phyloP scores from a whole-genome alignment of 768 basidiomycete genomes.

The Thelephora ganbajun region DNA sequence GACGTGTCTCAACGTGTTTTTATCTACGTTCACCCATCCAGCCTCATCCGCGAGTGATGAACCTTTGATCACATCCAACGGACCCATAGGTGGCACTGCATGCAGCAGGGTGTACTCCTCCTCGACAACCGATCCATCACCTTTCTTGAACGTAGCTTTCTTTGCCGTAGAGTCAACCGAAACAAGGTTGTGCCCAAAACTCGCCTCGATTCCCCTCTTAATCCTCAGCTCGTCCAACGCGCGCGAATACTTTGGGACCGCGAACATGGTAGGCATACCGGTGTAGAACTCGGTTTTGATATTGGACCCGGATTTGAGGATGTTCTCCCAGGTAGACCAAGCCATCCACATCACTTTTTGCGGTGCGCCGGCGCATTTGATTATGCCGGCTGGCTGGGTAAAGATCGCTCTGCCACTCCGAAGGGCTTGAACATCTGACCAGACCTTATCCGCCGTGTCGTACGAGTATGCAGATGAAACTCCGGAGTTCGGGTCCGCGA shows the following conservation, averaged over 20 bases:
- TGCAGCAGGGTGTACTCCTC: conserved; percentile 78
- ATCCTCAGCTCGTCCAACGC: conserved; percentile 66
- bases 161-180: conserved; percentile 56
- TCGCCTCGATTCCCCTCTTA: conserved; percentile 65
- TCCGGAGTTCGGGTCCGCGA: conserved; percentile 62
- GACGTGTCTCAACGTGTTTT: conserved; percentile 66
- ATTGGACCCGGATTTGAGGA: conserved; percentile 34
- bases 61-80: conserved; percentile 63
- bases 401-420: conserved; percentile 79
- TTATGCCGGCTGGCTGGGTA: conserved; percentile 83
- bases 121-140: conserved; percentile 53
- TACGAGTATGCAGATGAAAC: conserved; percentile 92
- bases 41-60: conserved; percentile 66
- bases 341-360: conserved; percentile 98
- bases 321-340: conserved; percentile 65
- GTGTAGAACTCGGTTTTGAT: conserved; percentile 71
- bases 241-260: conserved; percentile 91
- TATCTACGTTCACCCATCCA: conserved; percentile 86
- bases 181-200: conserved; percentile 75
- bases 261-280: conserved; percentile 93
- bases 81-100: conserved; percentile 86
- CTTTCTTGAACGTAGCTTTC: conserved; percentile 74
- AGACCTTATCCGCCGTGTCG: conserved; percentile 79
- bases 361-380: conserved; percentile 90
- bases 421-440: conserved; percentile 67